Evolutionary conservation across 2,329 filamentous ascomycete genomes (phyloP).

Genomic region (Albifimbria verrucaria): DNA sequence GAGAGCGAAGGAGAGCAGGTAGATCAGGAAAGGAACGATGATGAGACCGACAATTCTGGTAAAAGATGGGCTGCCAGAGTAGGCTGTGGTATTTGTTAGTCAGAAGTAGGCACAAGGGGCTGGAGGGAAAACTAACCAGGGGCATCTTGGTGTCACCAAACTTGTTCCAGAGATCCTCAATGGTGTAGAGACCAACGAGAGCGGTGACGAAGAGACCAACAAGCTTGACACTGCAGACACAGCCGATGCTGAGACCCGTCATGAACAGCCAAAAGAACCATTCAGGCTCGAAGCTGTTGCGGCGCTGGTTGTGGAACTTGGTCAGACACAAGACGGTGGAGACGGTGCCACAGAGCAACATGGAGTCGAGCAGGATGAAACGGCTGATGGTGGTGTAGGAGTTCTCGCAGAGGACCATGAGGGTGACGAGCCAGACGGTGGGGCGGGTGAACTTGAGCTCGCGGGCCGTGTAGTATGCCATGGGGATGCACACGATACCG

Average conservation of each 20-base stretch:
- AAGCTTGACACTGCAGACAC: conserved; percentile 97
- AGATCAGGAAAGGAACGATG: conserved; percentile 82
- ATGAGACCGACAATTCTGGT: conserved; percentile 86
- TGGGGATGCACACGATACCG: conserved; percentile 84
- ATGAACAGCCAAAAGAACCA: conserved; percentile 96
- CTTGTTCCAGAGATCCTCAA: conserved; percentile 97
- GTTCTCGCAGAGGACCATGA: conserved; percentile 99
- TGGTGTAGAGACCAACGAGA: conserved; percentile 90
- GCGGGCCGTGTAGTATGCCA: conserved; percentile 93
- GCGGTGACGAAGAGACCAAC: conserved; percentile 95
- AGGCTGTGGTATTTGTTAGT: conserved; percentile 28
- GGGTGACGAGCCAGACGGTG: conserved; percentile 88
- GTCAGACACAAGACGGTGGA: conserved; percentile 96
- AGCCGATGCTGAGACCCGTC: conserved; percentile 93
- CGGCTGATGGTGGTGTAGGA: conserved; percentile 98
- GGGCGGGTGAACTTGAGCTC: conserved; percentile 84
- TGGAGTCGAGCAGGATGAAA: conserved; percentile 97
- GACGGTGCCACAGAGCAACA: conserved; percentile 98
- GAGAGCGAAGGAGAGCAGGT: conserved; percentile 91
- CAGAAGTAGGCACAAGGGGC: not conserved
- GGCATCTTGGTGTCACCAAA: conserved; percentile 94
- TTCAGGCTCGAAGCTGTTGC: conserved; percentile 80
- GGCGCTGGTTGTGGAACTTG: conserved; percentile 87
- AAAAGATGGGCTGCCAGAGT: conserved; percentile 74
- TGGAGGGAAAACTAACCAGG: conserved; percentile 49